Percentiles rank a stretch among this genome's conserved stretches.
phyloP scores from a whole-genome alignment of 1,139 yeast species.

The Hansenula sp. region DNA sequence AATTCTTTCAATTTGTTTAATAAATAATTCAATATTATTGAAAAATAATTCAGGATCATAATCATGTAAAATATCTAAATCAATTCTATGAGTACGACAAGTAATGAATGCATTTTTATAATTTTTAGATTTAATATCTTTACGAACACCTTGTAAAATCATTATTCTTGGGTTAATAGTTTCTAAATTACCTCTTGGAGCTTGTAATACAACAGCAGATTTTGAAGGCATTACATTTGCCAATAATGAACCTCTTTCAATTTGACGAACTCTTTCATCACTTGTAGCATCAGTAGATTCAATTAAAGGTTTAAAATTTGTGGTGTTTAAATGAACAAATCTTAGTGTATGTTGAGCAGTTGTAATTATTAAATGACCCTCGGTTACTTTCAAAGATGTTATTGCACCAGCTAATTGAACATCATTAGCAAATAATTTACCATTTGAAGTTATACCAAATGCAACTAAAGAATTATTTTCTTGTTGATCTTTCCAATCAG shows the following conservation, averaged over 20 bases:
- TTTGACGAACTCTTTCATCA: slow-evolving; percentile 83
- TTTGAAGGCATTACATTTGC: slow-evolving; percentile 81
- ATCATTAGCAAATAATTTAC: slow-evolving; percentile 67
- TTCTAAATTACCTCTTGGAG: slow-evolving; percentile 94
- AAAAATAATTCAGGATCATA: slow-evolving; percentile 70
- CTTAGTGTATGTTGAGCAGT: slow-evolving; percentile 84
- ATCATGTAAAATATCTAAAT: slow-evolving; percentile 85
- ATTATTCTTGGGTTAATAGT: slow-evolving; percentile 90
- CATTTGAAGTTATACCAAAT: slow-evolving; percentile 70
- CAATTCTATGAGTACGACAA: slow-evolving; percentile 90
- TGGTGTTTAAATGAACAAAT: slow-evolving; percentile 65
- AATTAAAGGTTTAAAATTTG: slow-evolving; percentile 32
- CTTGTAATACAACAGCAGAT: slow-evolving; percentile 82
- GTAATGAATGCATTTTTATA: slow-evolving; percentile 72
- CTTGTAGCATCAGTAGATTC: slow-evolving; percentile 30
- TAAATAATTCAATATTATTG: slow-evolving; percentile 60
- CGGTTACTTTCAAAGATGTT: slow-evolving; percentile 76
- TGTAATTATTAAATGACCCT: slow-evolving; percentile 71
- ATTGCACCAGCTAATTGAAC: slow-evolving; percentile 68
- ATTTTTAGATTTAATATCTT: slow-evolving; percentile 50
- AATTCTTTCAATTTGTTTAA: slow-evolving; percentile 63
- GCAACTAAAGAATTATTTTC: slow-evolving; percentile 32
- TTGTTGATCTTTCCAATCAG: slow-evolving; percentile 20
- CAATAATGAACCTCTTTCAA: slow-evolving; percentile 86
- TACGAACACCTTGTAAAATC: slow-evolving; percentile 82